A percentile compares a stretch with the other conserved stretches of the same genome.
phyloP scores from a whole-genome alignment of 108 stramenopile species.

The Craspedostauros australis region DNA sequence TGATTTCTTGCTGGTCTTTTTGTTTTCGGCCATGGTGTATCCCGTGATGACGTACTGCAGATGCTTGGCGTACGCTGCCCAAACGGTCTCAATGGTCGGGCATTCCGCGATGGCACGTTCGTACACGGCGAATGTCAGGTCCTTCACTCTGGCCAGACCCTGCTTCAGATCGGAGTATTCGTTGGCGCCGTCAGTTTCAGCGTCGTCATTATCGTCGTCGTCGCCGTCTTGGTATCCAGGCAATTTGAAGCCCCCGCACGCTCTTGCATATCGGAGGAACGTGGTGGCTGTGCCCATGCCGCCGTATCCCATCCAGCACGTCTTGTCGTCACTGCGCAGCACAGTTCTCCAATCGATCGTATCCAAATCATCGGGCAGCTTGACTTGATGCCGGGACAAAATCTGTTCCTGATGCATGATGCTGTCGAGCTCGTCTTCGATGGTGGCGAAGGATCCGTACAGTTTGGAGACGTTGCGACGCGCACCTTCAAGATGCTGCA shows the following conservation, averaged over 20 bases:
- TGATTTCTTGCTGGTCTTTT: background rate
- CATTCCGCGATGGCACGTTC: conserved; percentile 82
- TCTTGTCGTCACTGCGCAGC: conserved; percentile 25
- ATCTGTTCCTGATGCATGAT: conserved; percentile 60
- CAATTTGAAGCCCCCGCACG: conserved; percentile 27
- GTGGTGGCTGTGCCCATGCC: conserved; percentile 42
- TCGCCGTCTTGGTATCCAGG: conserved; percentile 8
- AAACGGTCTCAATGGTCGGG: conserved; percentile 75
- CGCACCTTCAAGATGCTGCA: conserved; percentile 26
- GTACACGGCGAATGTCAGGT: conserved; percentile 36
- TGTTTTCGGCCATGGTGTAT: conserved; percentile 2
- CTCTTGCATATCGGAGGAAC: conserved; percentile 44
- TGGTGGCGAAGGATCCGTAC: conserved; percentile 30
- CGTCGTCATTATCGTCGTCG: conserved; percentile 4
- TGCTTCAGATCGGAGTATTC: conserved; percentile 12
- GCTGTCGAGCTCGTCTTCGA: conserved; percentile 70
- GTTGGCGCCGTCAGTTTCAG: conserved; percentile 8
- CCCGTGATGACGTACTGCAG: conserved; percentile 12
- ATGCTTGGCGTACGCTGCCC: conserved; percentile 60
- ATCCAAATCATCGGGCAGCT: conserved; percentile 26
- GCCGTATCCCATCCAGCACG: conserved; percentile 60
- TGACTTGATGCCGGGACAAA: conserved; percentile 17
- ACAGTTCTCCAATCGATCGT: conserved; percentile 19
- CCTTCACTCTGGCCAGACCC: conserved; percentile 16
- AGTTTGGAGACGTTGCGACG: conserved; percentile 31